phyloP scores from a whole-genome alignment of 108 stramenopile genomes.

The Skeletonema grethae region DNA sequence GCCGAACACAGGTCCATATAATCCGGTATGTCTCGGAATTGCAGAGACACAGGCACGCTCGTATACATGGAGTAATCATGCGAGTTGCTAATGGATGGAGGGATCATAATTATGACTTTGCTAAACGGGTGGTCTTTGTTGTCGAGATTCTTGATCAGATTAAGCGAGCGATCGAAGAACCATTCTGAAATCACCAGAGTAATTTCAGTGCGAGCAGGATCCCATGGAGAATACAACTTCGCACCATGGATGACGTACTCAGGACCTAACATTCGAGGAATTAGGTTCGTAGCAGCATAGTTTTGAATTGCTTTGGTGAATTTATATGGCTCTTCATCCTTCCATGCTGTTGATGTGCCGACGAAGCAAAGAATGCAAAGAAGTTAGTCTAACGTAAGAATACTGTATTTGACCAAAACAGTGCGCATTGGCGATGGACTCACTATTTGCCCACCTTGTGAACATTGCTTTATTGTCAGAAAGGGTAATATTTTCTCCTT shows the following conservation, averaged over 20 bases:
- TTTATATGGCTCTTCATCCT: conserved; percentile 49
- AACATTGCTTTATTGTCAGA: conserved; percentile 60
- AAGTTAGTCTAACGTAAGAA: no score
- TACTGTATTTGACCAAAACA: no score
- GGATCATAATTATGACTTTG: conserved; percentile 60
- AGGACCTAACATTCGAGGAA: conserved; percentile 58
- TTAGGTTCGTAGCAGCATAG: conserved; percentile 74
- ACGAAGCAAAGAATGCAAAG: no score
- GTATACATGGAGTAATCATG: conserved; percentile 56
- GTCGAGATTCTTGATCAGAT: conserved; percentile 56
- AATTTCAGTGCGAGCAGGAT: conserved; percentile 52
- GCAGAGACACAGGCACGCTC: conserved; percentile 49
- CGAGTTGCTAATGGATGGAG: conserved; percentile 34
- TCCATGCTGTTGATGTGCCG: conserved; percentile 21
- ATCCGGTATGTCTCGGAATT: conserved; percentile 54
- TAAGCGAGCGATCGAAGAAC: conserved; percentile 49
- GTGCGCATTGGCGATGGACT: no score
- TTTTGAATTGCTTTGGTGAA: conserved; percentile 68
- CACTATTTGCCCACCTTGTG: conserved; percentile 52
- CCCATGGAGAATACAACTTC: conserved; percentile 65
- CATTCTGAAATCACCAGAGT: conserved; percentile 71
- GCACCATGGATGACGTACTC: conserved; percentile 77
- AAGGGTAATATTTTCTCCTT: conserved; percentile 66
- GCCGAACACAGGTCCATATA: conserved; percentile 71
- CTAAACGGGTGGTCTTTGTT: conserved; percentile 71